A percentile compares a stretch with the other conserved stretches of the same genome.
Evolutionary conservation across 441 rosid species (phyloP).

Genomic region (Adansonia gregorii): DNA sequence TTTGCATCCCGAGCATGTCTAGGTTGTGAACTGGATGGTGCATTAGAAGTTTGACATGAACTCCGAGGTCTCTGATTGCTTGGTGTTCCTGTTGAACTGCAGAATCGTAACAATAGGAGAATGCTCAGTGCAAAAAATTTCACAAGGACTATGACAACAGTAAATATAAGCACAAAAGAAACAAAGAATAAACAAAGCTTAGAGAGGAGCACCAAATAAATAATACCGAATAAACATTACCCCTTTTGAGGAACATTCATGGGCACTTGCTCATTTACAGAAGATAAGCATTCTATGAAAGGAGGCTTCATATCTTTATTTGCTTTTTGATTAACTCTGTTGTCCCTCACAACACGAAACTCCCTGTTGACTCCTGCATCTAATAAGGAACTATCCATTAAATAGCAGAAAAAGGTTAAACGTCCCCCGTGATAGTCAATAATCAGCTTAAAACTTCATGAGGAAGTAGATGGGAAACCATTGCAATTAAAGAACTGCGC

Average conservation of each 20-base stretch:
- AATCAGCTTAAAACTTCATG: slow-evolving; percentile 2
- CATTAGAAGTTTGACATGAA: slow-evolving; percentile 45
- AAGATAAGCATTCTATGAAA: slow-evolving; percentile 36
- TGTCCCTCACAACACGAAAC: slow-evolving; percentile 88
- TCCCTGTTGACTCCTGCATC: slow-evolving; percentile 60
- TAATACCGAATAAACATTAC: slow-evolving; percentile 35
- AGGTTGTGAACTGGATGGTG: slow-evolving; percentile 40
- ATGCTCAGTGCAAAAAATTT: neutral
- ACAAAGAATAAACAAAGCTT: neutral
- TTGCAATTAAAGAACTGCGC: neutral
- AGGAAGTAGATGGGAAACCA: neutral
- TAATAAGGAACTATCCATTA: slow-evolving; percentile 29
- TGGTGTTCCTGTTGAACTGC: slow-evolving; percentile 52
- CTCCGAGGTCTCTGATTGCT: slow-evolving; percentile 38
- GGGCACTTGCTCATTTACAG: slow-evolving; percentile 39
- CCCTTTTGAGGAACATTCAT: slow-evolving; percentile 47
- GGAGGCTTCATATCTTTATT: slow-evolving; percentile 51
- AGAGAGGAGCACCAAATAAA: neutral
- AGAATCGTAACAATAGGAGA: slow-evolving; percentile 20
- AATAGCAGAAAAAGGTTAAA: slow-evolving; percentile 26
- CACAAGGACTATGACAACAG: slow-evolving; percentile 1
- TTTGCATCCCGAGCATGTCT: slow-evolving; percentile 44
- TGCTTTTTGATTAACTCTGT: slow-evolving; percentile 57
- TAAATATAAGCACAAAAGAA: slow-evolving; percentile 7
- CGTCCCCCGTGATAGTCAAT: neutral